Evolutionary conservation across 2,329 filamentous ascomycete genomes (phyloP), one percentile per base, ranked within the genome.

Genomic region (Nemania serpens): DNA sequence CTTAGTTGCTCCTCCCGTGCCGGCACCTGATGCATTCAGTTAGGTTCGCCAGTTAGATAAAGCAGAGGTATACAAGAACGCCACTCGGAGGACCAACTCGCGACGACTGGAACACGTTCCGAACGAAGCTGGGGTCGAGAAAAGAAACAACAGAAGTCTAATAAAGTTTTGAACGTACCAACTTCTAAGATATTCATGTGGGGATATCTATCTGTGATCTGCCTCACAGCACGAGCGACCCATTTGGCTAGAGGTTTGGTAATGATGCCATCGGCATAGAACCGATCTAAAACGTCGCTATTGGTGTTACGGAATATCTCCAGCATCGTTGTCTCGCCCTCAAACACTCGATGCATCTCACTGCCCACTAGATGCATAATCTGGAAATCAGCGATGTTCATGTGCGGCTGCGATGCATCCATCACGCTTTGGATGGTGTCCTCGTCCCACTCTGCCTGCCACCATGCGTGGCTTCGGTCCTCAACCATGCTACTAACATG

Each of bases 321-420:
- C 3, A 68, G 41, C 59, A 68, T 68, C 2, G 56, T 63, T 1
- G 49, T 58, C n/a, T 63, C 56, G 2, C 66, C 66, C 0, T 11
- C 15, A 34, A 68, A 42, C 5, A 65, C 64, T 1, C 43, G 34
- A 1, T 64, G 61, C 49, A 68, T 63, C 3, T 56, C 17, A 2
- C 15, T 10, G 3, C 66, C 66, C 37, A 68, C 66, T 20, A 65
- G 51, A 13, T 58, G 59, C 64, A 68, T 64, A 5, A 68, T 63
- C 13, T 57, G 34, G 6, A 69, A 53, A 25, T 68, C 66, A 2
- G 56, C 39, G 3, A 13, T 59, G 43, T 15, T 17, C 39, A 42
- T 13, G 15, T 13, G n/a, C 11, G 39, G n/a, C 13, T 33, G 29
- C 18, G 34, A 47, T 12, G 48, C 57, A 22, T 51, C 29, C 3